Evolutionary conservation across 2,329 filamentous ascomycete genomes (phyloP).

Genomic region (Cercospora brassicicola): DNA sequence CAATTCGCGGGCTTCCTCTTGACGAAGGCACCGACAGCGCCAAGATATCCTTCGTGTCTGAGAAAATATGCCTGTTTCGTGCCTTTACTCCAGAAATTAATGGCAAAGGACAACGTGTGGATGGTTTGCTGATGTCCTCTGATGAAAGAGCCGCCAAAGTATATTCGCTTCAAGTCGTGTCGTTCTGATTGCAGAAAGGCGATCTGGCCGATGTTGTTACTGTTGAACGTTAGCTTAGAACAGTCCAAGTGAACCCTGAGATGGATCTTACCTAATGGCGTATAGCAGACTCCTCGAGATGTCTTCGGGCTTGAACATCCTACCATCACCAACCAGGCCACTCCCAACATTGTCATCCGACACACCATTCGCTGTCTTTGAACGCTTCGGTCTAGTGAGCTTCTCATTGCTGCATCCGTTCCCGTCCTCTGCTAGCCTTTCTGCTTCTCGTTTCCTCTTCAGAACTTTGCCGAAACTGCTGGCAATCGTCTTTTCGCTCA

Average conservation of each 20-base stretch:
- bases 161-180: slow-evolving; percentile 86
- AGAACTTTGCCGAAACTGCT: slow-evolving; percentile 97
- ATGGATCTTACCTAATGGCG: slow-evolving; percentile 60
- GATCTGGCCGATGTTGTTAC: slow-evolving; percentile 98
- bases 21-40: slow-evolving; percentile 89
- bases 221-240: slow-evolving; percentile 43
- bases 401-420: slow-evolving; percentile 59
- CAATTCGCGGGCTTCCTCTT: slow-evolving; percentile 88
- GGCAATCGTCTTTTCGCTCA: slow-evolving; percentile 94
- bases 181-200: slow-evolving; percentile 96
- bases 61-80: slow-evolving; percentile 94
- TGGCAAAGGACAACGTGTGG: slow-evolving; percentile 94
- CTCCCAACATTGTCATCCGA: slow-evolving; percentile 37
- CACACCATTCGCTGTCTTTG: slow-evolving; percentile 24
- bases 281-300: slow-evolving; percentile 90
- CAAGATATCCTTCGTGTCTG: slow-evolving; percentile 92
- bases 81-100: slow-evolving; percentile 95
- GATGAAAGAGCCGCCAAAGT: slow-evolving; percentile 97
- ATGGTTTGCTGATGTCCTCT: slow-evolving; percentile 95
- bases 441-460: slow-evolving; percentile 82
- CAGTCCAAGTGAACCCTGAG: no score
- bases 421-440: slow-evolving; percentile 73
- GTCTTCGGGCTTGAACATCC: slow-evolving; percentile 74
- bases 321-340: slow-evolving; percentile 41
- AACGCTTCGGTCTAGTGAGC: slow-evolving; percentile 35